phyloP scores from a whole-genome alignment of 2,329 filamentous ascomycete species.

The Zopfia rhizophila region DNA sequence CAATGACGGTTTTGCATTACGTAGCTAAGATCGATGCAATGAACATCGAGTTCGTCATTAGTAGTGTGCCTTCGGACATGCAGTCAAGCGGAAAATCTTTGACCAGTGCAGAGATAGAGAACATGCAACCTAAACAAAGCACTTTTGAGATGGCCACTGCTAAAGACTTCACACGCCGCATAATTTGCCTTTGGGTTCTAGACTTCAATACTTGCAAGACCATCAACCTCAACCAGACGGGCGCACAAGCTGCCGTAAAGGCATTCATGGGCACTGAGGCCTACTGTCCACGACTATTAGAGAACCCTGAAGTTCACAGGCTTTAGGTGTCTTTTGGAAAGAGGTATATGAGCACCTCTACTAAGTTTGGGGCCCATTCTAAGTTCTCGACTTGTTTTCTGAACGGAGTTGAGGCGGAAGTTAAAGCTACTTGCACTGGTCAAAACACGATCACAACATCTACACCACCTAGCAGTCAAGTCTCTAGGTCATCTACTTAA shows the following conservation, averaged over 20 bases:
- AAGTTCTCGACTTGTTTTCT: slow-evolving; percentile 5
- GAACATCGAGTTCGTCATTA: slow-evolving; percentile 44
- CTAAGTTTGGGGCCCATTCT: slow-evolving; percentile 4
- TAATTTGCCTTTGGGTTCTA: slow-evolving; percentile 2
- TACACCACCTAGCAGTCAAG: slow-evolving; percentile 3
- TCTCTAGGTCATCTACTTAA: background rate
- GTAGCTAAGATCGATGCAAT: slow-evolving; percentile 39
- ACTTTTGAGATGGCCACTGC: slow-evolving; percentile 1
- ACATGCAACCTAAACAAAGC: slow-evolving; percentile 1
- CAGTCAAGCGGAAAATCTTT: slow-evolving; percentile 3
- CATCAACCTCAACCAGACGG: slow-evolving; percentile 4
- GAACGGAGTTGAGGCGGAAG: slow-evolving; percentile 1
- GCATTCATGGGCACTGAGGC: slow-evolving; percentile 7
- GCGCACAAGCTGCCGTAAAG: slow-evolving; percentile 6
- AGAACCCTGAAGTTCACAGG: slow-evolving; percentile 3
- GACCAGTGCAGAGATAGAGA: slow-evolving; percentile 6
- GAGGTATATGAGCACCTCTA: slow-evolving; percentile 2
- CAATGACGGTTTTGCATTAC: slow-evolving; percentile 3
- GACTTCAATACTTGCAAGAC: slow-evolving; percentile 5
- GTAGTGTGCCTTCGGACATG: slow-evolving; percentile 7
- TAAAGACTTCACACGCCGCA: slow-evolving; percentile 6
- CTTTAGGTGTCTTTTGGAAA: slow-evolving; percentile 7
- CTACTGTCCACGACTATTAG: slow-evolving; percentile 5
- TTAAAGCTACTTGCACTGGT: slow-evolving; percentile 3
- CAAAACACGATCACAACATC: slow-evolving; percentile 3